phyloP scores from a whole-genome alignment of 2,329 filamentous ascomycete genomes.

The Bipolaris oryzae region DNA sequence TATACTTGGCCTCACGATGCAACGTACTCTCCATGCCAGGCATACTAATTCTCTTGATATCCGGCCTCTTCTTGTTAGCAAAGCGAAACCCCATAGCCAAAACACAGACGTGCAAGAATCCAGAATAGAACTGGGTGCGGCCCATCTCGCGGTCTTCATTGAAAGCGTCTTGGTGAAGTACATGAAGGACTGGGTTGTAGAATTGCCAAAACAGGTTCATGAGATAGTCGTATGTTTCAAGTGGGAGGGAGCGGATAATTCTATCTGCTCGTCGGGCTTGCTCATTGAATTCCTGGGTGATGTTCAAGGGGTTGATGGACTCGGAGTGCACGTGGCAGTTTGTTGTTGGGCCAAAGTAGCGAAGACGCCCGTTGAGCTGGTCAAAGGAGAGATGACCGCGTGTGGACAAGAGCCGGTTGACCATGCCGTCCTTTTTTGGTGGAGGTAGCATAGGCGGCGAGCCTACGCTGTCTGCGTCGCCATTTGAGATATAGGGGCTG shows the following conservation, averaged over 20 bases:
- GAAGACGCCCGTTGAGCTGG: constrained; percentile 57
- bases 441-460: constrained; percentile 43
- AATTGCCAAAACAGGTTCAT: constrained; percentile 59
- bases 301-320: constrained; percentile 43
- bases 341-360: constrained; percentile 61
- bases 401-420: constrained; percentile 57
- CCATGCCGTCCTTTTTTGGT: constrained; percentile 55
- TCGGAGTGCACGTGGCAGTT: constrained; percentile 60
- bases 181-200: constrained; percentile 58
- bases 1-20: constrained; percentile 61
- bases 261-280: constrained; percentile 56
- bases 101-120: constrained; percentile 60
- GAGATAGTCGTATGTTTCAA: constrained; percentile 59
- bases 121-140: constrained; percentile 58
- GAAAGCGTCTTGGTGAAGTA: constrained; percentile 59
- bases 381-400: constrained; percentile 60
- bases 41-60: constrained; percentile 56
- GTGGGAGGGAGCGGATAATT: constrained; percentile 55
- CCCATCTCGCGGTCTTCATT: constrained; percentile 56
- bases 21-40: constrained; percentile 59
- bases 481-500: constrained; percentile 25
- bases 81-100: constrained; percentile 61
- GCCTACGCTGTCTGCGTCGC: constrained; percentile 34
- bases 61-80: constrained; percentile 57
- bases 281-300: constrained; percentile 52